Evolutionary conservation across 306 rosid genomes (phyloP).

Genomic region (Gynostemma pentaphyllum): DNA sequence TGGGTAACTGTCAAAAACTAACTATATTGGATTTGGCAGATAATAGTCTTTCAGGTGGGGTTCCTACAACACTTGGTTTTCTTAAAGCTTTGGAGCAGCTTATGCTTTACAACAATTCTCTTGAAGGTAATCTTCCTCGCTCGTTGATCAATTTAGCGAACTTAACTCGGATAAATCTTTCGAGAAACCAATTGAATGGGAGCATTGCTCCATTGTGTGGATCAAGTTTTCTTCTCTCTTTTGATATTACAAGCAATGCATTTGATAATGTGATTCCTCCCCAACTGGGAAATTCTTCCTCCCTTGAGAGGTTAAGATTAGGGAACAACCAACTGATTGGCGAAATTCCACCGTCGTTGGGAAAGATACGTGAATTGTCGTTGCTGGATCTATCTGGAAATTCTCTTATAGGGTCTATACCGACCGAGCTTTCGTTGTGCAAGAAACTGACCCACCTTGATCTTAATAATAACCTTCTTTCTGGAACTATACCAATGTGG

Average conservation of each 20-base stretch:
- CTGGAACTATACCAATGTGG: constrained; percentile 67
- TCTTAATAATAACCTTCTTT: constrained; percentile 47
- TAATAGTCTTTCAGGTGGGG: constrained; percentile 54
- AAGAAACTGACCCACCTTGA: constrained; percentile 58
- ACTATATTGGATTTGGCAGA: constrained; percentile 76
- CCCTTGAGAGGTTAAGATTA: constrained; percentile 65
- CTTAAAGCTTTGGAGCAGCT: constrained; percentile 47
- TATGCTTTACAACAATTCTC: constrained; percentile 92
- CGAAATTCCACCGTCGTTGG: constrained; percentile 56
- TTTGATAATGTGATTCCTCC: constrained; percentile 64
- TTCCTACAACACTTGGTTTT: constrained; percentile 59
- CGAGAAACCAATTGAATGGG: constrained; percentile 66
- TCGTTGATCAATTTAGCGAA: constrained; percentile 42
- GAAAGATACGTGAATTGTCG: constrained; percentile 40
- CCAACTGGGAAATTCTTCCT: constrained; percentile 52
- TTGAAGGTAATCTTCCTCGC: constrained; percentile 80
- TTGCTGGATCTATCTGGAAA: constrained; percentile 74
- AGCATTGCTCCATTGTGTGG: constrained; percentile 54
- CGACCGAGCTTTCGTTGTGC: constrained; percentile 67
- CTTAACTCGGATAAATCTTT: constrained; percentile 75
- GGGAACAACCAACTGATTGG: constrained; percentile 68
- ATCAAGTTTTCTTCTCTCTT: constrained; percentile 55
- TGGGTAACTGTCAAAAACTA: constrained; percentile 65
- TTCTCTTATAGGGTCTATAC: constrained; percentile 58
- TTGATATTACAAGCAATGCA: constrained; percentile 62